Base-by-base conservation (phyloP, 768 basidiomycete genomes). In the Boletellus ananas region DNA sequence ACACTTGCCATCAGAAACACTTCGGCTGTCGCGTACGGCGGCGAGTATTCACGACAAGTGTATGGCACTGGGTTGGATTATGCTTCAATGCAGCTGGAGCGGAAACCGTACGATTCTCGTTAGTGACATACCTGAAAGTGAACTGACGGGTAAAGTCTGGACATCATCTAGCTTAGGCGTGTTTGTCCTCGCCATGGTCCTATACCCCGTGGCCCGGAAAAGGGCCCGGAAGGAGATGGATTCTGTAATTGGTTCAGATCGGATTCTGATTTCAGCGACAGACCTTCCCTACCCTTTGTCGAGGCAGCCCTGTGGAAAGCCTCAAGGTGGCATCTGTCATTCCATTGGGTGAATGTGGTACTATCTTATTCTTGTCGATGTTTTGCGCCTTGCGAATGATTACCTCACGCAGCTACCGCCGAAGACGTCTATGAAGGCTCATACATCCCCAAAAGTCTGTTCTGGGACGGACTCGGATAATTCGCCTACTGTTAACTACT, bases 101-200 rank as follows among this genome's bases (percentile, higher is more conserved):
- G 33, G 64, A 66, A 37, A 64, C 65, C 17, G 64, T 65, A 41
- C 29, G 64, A 34, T 11, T 11, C 37, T 21, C 41, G 29, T 47
- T 33, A 9, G 27, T 37, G 11, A 14, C 13, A 43, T 13, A 10
- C 12, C 10, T 17, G 29, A 4, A 21, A 34, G 42, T 6, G n/a
- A 47, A 21, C 35, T 54, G 11, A 57, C 16, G 12, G 27, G 2
- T 29, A 18, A 1, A 34, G 36, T 37, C 16, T 17, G 66, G 63
- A 66, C 64, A 18, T 55, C 62, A 9, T 47, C 39, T 16, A 52
- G 39, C 14, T 42, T 65, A 41, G 42, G 51, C 0, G 47, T 64
- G 12, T 63, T 67, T 45, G 21, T 67, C n/a, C 65, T 67, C 13
- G 54, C 60, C 10, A 66, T 66, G 64, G 54, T 62, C 31, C 45